phyloP scores from a whole-genome alignment of 164 flowering plant genomes.

The Chimonanthus praecox region DNA sequence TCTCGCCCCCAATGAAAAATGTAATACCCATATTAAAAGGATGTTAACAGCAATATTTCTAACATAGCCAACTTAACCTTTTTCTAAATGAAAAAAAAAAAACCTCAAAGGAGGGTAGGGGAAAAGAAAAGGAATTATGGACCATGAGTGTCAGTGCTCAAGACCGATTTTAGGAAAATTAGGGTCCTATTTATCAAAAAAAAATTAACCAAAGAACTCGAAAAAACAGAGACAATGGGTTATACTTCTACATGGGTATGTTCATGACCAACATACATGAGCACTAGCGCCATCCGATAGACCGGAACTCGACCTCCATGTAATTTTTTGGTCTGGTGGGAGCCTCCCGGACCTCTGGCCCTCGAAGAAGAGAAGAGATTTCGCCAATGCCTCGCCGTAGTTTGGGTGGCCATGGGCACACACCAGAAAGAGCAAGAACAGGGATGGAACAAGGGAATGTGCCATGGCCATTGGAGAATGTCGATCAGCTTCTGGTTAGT shows the following conservation, averaged over 20 bases:
- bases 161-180: no score
- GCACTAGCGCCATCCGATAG: constrained; percentile 51
- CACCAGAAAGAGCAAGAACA: constrained; percentile 5
- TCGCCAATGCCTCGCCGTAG: constrained; percentile 65
- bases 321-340: constrained; percentile 36
- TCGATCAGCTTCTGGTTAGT: neutral
- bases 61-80: no score
- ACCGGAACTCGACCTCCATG: constrained; percentile 66
- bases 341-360: constrained; percentile 83
- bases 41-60: no score
- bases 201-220: no score
- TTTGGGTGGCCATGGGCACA: constrained; percentile 36
- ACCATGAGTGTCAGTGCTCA: no score
- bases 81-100: no score
- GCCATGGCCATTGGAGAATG: constrained; percentile 9
- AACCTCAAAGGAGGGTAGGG: no score
- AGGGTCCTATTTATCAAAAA: no score
- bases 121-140: no score
- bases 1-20: no score
- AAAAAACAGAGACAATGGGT: neutral
- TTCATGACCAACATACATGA: constrained; percentile 25
- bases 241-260: neutral
- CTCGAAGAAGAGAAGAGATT: constrained; percentile 66
- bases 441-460: constrained; percentile 9
- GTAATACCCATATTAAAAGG: no score